These are phyloP conservation scores for Pythium phragmitis DNA, from an alignment of 352 stramenopile species.

Conservation along the genomic window DNA sequence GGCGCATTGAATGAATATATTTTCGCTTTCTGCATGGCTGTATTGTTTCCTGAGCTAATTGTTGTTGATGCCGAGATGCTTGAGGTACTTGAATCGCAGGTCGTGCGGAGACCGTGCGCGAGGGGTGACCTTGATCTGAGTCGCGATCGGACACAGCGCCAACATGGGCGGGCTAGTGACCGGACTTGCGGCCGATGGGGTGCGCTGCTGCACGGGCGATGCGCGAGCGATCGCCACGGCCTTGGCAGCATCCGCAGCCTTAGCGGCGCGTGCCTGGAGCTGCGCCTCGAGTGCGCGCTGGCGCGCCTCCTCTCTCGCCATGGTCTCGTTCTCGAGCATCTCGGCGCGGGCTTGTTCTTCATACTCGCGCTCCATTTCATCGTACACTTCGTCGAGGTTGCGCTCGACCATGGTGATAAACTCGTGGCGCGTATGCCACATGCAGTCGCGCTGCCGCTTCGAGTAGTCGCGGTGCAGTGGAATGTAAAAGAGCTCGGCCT, in stretches of 20 bases:
- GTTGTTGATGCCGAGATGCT: constrained; percentile 83
- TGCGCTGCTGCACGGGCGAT: constrained; percentile 28
- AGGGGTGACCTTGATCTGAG: constrained; percentile 73
- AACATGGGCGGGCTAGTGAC: constrained; percentile 43
- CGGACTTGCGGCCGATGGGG: constrained; percentile 7
- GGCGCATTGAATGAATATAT: neutral
- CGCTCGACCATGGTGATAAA: constrained; percentile 89
- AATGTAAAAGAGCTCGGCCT: constrained; percentile 87
- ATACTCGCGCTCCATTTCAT: constrained; percentile 87
- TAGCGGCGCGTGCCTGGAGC: constrained; percentile 23
- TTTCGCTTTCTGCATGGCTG: neutral
- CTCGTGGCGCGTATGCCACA: constrained; percentile 83
- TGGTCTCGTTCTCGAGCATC: constrained; percentile 65
- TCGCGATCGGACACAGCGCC: constrained; percentile 45
- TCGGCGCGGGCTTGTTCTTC: constrained; percentile 68
- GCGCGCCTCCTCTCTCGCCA: constrained; percentile 61
- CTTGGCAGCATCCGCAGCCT: constrained; percentile 24
- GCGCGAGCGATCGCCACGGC: constrained; percentile 30
- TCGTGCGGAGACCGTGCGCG: constrained; percentile 69
- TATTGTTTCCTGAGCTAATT: neutral
- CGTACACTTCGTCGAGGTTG: constrained; percentile 84
- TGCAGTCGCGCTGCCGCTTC: constrained; percentile 81
- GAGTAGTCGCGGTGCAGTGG: constrained; percentile 82
- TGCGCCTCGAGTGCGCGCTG: constrained; percentile 48
- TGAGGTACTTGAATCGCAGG: constrained; percentile 87